phyloP scores from a whole-genome alignment of 371 early-diverging fungal species.

The Rhizopus stolonifer region DNA sequence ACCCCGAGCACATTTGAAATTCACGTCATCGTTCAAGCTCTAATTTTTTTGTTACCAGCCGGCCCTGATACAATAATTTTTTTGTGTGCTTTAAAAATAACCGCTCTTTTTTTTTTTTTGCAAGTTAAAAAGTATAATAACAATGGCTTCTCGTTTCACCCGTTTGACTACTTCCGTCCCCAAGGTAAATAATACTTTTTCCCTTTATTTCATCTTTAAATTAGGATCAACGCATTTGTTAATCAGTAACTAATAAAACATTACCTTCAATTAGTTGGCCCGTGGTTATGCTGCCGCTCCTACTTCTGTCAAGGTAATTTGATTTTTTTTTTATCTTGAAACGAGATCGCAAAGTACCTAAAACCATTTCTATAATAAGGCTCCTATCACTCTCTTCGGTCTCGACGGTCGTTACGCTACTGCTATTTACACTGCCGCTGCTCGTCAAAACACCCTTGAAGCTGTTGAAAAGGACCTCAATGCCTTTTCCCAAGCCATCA shows the following conservation, averaged over 20 bases:
- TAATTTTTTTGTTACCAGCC: slow-evolving; percentile 3
- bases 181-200: slow-evolving; percentile 35
- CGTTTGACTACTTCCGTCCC: slow-evolving; percentile 48
- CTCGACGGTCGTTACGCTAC: slow-evolving; percentile 98
- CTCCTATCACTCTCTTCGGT: slow-evolving; percentile 86
- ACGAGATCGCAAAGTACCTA: background rate
- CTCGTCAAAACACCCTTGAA: slow-evolving; percentile 79
- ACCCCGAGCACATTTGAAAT: background rate
- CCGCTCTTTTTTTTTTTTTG: slow-evolving; percentile 8
- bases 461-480: slow-evolving; percentile 87
- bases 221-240: background rate
- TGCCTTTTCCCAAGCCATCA: slow-evolving; percentile 62
- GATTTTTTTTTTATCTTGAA: background rate
- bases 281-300: slow-evolving; percentile 61
- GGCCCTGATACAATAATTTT: slow-evolving; percentile 7
- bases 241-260: slow-evolving; percentile 6
- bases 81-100: background rate
- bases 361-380: slow-evolving; percentile 41
- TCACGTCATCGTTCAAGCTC: background rate
- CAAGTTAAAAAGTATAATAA: slow-evolving; percentile 6
- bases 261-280: slow-evolving; percentile 38
- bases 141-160: slow-evolving; percentile 51
- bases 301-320: slow-evolving; percentile 47
- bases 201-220: background rate
- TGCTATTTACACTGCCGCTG: slow-evolving; percentile 93